Percentiles rank a stretch among this genome's conserved stretches.
Conservation (phyloP, 2,329 filamentous ascomycete species). For the Setomelanomma holmii region DNA sequence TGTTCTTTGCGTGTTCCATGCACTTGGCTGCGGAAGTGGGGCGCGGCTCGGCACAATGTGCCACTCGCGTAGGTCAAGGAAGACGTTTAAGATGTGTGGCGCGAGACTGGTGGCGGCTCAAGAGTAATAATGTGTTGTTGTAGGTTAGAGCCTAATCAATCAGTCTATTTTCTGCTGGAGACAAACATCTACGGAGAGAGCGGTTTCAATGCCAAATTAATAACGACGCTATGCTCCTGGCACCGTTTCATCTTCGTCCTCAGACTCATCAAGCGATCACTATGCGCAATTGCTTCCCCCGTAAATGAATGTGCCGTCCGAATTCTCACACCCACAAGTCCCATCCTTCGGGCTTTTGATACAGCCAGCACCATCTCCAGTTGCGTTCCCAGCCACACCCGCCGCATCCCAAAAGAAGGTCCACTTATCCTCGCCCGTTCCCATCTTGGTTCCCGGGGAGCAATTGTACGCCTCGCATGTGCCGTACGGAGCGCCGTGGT, state of each 20-base stretch:
- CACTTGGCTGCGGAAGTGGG: constrained; percentile 11
- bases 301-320: constrained; percentile 31
- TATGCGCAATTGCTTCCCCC: constrained; percentile 18
- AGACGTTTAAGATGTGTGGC: neutral
- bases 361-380: constrained; percentile 34
- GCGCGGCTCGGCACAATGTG: constrained; percentile 15
- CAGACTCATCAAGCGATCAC: too few relatives aligned
- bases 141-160: too few relatives aligned
- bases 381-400: constrained; percentile 22
- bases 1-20: constrained; percentile 17
- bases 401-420: constrained; percentile 32
- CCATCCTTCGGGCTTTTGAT: constrained; percentile 35
- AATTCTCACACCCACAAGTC: constrained; percentile 35
- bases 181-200: too few relatives aligned
- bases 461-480: constrained; percentile 48
- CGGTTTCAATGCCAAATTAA: too few relatives aligned
- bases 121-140: neutral
- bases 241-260: too few relatives aligned
- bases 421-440: constrained; percentile 21
- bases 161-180: too few relatives aligned
- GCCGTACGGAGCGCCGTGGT: constrained; percentile 57
- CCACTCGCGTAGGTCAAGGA: constrained; percentile 11
- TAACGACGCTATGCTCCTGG: too few relatives aligned
- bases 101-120: constrained; percentile 11
- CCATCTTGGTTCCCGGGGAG: constrained; percentile 22